phyloP scores from a whole-genome alignment of 2,329 filamentous ascomycete species.

The Exserohilum rostratum region DNA sequence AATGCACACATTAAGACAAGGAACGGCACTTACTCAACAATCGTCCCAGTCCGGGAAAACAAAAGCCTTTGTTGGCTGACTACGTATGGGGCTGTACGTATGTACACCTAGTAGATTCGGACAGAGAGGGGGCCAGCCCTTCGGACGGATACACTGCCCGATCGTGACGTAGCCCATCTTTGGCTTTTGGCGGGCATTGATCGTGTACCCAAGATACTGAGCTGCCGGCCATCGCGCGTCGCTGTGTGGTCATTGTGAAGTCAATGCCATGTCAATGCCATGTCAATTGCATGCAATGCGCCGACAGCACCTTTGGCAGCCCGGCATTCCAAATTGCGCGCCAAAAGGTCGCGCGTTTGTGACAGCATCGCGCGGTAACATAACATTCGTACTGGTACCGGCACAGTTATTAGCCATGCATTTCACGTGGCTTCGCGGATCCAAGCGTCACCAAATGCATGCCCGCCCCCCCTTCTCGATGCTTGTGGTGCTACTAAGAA shows the following conservation, averaged over 20 bases:
- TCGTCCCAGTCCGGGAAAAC: too few relatives aligned
- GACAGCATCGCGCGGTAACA: conserved; percentile 1
- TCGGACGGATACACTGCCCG: neutral
- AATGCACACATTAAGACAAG: conserved; percentile 6
- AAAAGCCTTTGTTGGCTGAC: too few relatives aligned
- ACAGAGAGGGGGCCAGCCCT: too few relatives aligned
- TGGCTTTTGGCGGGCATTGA: conserved; percentile 8
- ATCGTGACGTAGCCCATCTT: conserved; percentile 1
- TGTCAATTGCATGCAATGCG: neutral
- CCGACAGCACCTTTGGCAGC: neutral
- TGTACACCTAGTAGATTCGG: too few relatives aligned
- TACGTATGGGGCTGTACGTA: too few relatives aligned
- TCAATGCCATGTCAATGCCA: neutral
- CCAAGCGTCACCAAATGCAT: conserved; percentile 25
- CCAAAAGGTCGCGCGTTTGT: neutral
- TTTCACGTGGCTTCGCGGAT: conserved; percentile 27
- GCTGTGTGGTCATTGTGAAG: neutral
- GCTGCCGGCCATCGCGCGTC: neutral
- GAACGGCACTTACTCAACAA: neutral
- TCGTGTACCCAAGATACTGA: neutral
- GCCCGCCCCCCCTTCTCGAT: conserved; percentile 9
- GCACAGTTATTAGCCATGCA: conserved; percentile 3
- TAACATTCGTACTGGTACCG: too few relatives aligned
- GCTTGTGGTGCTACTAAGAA: too few relatives aligned
- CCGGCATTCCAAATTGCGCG: neutral